Conservation (phyloP, 2,329 filamentous ascomycete genomes). For the Claviceps quebecensis region DNA sequence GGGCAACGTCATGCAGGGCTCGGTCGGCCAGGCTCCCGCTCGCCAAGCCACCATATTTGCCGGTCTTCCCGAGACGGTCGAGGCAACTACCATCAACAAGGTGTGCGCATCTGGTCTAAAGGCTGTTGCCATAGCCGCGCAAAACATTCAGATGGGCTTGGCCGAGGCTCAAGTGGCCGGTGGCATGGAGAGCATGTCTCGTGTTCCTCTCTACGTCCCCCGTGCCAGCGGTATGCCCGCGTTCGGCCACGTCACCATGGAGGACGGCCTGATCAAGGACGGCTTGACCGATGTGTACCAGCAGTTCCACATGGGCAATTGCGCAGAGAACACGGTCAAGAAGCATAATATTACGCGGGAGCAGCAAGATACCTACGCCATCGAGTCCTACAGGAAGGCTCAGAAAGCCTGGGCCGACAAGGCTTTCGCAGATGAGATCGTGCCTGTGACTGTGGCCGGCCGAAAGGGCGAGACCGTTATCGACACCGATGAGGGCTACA, state of each 20-base stretch:
- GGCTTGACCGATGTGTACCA: conserved; percentile 95
- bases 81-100: conserved; percentile 93
- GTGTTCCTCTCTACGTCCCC: conserved; percentile 80
- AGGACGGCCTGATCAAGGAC: conserved; percentile 89
- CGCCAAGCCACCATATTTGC: conserved; percentile 84
- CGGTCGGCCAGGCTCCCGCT: conserved; percentile 78
- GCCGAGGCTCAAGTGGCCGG: conserved; percentile 82
- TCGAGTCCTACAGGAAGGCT: conserved; percentile 76
- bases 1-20: conserved; percentile 83
- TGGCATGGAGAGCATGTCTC: conserved; percentile 97
- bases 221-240: conserved; percentile 69
- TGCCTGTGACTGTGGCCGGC: conserved; percentile 69
- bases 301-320: conserved; percentile 95
- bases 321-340: conserved; percentile 88
- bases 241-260: conserved; percentile 76
- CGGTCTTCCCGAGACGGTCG: conserved; percentile 64
- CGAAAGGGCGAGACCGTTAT: conserved; percentile 74
- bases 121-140: conserved; percentile 76
- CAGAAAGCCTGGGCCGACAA: conserved; percentile 77
- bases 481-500: conserved; percentile 76
- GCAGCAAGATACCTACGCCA: conserved; percentile 83
- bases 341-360: conserved; percentile 68
- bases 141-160: conserved; percentile 86
- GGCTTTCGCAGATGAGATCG: conserved; percentile 80
- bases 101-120: conserved; percentile 94